phyloP scores from a whole-genome alignment of 2,329 filamentous ascomycete species.

The Madurella fahalii region DNA sequence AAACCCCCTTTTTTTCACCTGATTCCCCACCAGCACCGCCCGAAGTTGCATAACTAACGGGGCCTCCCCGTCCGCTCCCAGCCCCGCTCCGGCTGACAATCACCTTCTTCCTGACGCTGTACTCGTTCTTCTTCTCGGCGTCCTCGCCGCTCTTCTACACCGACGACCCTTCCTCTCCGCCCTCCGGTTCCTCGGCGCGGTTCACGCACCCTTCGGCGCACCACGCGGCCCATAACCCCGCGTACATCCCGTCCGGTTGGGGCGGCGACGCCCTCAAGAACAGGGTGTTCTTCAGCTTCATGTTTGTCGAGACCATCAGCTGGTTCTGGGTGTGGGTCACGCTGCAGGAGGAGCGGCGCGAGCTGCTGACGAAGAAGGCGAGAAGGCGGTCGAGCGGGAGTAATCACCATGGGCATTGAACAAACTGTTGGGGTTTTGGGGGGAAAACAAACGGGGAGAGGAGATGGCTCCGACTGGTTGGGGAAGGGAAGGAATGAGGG shows the following conservation, averaged over 20 bases:
- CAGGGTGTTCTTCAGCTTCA: conserved; percentile 77
- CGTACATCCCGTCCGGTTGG: conserved; percentile 40
- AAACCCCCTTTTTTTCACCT: conserved; percentile 48
- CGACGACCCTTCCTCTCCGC: conserved; percentile 6
- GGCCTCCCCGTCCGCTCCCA: conserved; percentile 27
- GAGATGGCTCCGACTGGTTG: not conserved
- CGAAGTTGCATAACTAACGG: conserved; percentile 5
- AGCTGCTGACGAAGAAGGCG: conserved; percentile 39
- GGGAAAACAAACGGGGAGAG: not conserved
- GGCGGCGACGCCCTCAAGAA: conserved; percentile 72
- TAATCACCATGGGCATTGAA: not conserved
- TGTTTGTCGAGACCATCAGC: conserved; percentile 74
- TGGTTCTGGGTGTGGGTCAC: conserved; percentile 86
- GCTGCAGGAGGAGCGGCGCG: conserved; percentile 59
- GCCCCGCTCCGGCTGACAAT: conserved; percentile 63
- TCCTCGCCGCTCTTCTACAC: conserved; percentile 48
- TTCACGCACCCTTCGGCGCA: conserved; percentile 36
- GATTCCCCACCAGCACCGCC: conserved; percentile 34
- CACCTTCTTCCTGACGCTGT: conserved; percentile 58
- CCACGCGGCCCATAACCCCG: conserved; percentile 31
- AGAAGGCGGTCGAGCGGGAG: conserved; percentile 24
- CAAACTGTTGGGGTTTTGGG: not conserved
- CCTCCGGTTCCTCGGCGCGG: conserved; percentile 28
- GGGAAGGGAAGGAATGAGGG: not conserved
- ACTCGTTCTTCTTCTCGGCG: conserved; percentile 59